phyloP scores from a whole-genome alignment of 2,329 filamentous ascomycete species.

The Acephala macrosclerotiorum region DNA sequence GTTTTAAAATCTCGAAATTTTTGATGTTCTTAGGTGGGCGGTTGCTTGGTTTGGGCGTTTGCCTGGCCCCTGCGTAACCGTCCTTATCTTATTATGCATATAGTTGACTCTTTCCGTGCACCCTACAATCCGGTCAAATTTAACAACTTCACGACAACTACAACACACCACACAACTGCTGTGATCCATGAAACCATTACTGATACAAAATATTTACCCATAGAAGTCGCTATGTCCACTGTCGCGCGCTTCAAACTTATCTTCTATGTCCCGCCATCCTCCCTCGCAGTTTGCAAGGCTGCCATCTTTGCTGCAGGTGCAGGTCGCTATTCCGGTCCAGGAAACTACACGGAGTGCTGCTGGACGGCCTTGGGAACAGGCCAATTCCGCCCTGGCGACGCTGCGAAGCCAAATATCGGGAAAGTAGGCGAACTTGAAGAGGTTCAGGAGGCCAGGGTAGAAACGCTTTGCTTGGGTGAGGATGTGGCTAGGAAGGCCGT shows the following conservation, averaged over 20 bases:
- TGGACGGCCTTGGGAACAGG: constrained; percentile 62
- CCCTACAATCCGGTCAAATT: too few relatives aligned
- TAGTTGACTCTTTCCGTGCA: too few relatives aligned
- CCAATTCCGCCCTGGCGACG: constrained; percentile 69
- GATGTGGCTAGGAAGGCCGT: constrained; percentile 64
- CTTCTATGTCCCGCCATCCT: constrained; percentile 57
- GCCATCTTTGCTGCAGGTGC: constrained; percentile 67
- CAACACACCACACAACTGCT: too few relatives aligned
- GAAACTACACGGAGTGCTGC: constrained; percentile 61
- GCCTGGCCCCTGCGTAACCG: too few relatives aligned
- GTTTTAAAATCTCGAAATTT: too few relatives aligned
- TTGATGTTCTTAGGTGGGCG: too few relatives aligned
- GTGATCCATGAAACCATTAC: too few relatives aligned
- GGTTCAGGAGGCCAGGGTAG: constrained; percentile 66
- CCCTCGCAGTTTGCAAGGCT: constrained; percentile 57
- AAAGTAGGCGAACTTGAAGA: constrained; percentile 62
- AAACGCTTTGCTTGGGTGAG: constrained; percentile 67
- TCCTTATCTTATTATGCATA: neutral
- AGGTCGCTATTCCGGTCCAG: constrained; percentile 51
- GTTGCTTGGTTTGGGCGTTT: too few relatives aligned
- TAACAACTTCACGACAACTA: too few relatives aligned
- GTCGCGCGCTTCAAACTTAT: constrained; percentile 50
- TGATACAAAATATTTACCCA: too few relatives aligned
- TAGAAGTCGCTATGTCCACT: neutral
- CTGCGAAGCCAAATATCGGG: constrained; percentile 70